Evolutionary conservation across 495 filamentous ascomycete genomes (phyloP), one percentile per base, ranked within the genome.

Genomic region (Podospora conica): DNA sequence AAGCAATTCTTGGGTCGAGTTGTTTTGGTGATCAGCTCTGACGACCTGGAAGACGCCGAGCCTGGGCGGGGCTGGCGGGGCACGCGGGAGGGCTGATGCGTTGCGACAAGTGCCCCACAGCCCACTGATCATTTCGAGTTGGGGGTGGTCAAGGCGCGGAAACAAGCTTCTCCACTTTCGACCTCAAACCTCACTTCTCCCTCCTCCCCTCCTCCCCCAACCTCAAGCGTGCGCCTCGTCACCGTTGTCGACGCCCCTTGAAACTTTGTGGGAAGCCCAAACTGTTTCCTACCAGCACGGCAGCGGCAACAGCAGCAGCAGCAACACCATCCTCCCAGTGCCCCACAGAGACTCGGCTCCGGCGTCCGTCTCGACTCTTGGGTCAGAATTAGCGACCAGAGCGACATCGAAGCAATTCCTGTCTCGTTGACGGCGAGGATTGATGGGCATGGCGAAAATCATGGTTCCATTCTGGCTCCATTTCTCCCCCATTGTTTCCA

Each of bases 71-170:
- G 40, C n/a, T n/a, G n/a, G n/a, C n/a, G n/a, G n/a, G n/a, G 2
- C 40, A 48, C 15, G 5, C 40, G 40, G 40, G 18, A 48, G 24
- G 40, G 60, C 28, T 67, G 66, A 64, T 68, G 61, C 27, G 66
- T 60, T 68, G 61, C 27, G 66, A 68, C 61, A 58, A 18, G 7
- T 63, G 66, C 61, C 61, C 61, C 61, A 33, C 65, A 24, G 27
- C 53, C 53, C 61, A 53, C 53, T 54, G 29, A 29, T 21, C 58
- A 63, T 21, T 23, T 22, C 23, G 9, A 15, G 4, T 23, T 22
- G 2, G 54, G 20, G 28, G 31, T 55, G 54, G 63, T 58, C 59
- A 53, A 67, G 54, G 65, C 58, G 54, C 55, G 55, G 65, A 67
- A 67, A 67, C 65, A 58, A 23, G 20, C 25, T 18, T n/a, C 11